Percentiles rank a stretch among this genome's conserved stretches.
Evolutionary conservation across 768 basidiomycete species (phyloP).

Genomic region (Leccinum obscurum): DNA sequence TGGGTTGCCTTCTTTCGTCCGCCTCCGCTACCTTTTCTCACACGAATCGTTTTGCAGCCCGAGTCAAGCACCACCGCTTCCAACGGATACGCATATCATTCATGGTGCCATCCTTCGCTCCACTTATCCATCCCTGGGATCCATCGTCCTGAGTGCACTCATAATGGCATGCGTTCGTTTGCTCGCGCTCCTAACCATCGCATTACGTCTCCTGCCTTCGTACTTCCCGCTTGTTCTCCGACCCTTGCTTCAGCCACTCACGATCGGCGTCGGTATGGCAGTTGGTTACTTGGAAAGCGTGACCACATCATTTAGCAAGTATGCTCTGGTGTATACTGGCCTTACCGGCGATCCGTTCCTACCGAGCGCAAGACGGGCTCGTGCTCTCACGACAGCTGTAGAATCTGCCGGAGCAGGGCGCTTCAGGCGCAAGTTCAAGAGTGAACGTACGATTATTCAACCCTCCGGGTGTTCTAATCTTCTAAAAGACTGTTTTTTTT

Average conservation of each 20-base stretch:
- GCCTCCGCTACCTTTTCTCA: slow-evolving; percentile 3
- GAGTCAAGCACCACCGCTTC: slow-evolving; percentile 37
- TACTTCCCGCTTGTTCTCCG: slow-evolving; percentile 48
- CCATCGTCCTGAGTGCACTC: slow-evolving; percentile 72
- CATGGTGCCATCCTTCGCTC: slow-evolving; percentile 79
- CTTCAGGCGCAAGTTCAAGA: slow-evolving; percentile 49
- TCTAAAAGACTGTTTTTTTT: slow-evolving; percentile 3
- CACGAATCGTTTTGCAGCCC: slow-evolving; percentile 20
- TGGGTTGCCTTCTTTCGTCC: slow-evolving; percentile 31
- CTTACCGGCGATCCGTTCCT: slow-evolving; percentile 74
- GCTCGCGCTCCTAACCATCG: slow-evolving; percentile 48
- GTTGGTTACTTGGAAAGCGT: slow-evolving; percentile 45
- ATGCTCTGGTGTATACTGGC: slow-evolving; percentile 71
- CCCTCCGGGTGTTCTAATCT: not conserved
- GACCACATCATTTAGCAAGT: slow-evolving; percentile 58
- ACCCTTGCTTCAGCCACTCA: slow-evolving; percentile 43
- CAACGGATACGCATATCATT: slow-evolving; percentile 67
- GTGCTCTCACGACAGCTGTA: slow-evolving; percentile 55
- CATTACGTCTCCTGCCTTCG: slow-evolving; percentile 54
- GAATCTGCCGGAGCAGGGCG: slow-evolving; percentile 45
- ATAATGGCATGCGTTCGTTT: slow-evolving; percentile 71
- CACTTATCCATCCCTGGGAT: slow-evolving; percentile 79
- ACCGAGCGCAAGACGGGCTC: slow-evolving; percentile 53
- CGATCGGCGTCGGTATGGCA: slow-evolving; percentile 37
- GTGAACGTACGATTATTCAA: slow-evolving; percentile 51